Evolutionary conservation across 1,284 basidiomycete species (phyloP).

Genomic region (Hortiboletus rubellus): DNA sequence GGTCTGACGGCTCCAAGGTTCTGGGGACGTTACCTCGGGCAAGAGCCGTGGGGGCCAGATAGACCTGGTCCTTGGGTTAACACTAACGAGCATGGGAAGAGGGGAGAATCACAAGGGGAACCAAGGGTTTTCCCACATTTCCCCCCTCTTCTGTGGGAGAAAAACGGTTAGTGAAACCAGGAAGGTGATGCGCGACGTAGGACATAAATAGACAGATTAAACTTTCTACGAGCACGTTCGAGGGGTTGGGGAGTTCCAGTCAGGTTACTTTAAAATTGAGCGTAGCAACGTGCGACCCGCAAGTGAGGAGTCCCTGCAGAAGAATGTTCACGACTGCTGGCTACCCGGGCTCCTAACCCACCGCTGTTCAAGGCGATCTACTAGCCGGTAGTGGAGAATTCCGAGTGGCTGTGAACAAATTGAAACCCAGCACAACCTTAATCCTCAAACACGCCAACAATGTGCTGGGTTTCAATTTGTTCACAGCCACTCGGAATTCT

Average conservation of each 20-base stretch:
- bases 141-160: slow-evolving; percentile 1
- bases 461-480: too few species aligned
- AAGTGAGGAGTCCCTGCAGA: background rate
- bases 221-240: background rate
- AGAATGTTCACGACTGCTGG: background rate
- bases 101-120: background rate
- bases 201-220: slow-evolving; percentile 12
- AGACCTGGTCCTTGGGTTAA: slow-evolving; percentile 8
- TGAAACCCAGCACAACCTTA: too few species aligned
- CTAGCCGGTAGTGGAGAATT: too few species aligned
- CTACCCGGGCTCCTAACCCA: too few species aligned
- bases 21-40: slow-evolving; percentile 5
- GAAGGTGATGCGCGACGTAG: background rate
- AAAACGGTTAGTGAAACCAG: background rate
- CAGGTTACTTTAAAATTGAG: background rate
- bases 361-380: too few species aligned
- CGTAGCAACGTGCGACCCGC: background rate
- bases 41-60: background rate
- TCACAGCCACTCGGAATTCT: too few species aligned
- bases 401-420: too few species aligned
- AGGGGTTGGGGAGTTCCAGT: background rate
- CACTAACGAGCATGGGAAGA: slow-evolving; percentile 9
- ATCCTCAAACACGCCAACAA: too few species aligned
- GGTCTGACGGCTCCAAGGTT: background rate
- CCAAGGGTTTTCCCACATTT: background rate